phyloP scores from a whole-genome alignment of 495 filamentous ascomycete genomes.

The Hypoxylon rickii region DNA sequence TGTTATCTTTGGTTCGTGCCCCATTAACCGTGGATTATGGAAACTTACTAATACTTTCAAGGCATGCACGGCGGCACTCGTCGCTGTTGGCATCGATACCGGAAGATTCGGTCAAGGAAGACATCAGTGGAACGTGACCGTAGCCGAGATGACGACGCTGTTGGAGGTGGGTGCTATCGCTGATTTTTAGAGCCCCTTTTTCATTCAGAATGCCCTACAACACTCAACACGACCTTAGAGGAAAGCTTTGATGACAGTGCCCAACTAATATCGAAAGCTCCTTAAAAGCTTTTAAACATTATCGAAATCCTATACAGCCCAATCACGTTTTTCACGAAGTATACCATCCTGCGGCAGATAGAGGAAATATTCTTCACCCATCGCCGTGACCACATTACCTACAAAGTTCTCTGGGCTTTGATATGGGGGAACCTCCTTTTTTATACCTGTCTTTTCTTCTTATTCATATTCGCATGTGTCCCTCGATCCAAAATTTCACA shows the following conservation, averaged over 20 bases:
- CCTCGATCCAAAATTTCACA: constrained; percentile 25
- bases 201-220: too few species aligned
- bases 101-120: not conserved
- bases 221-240: too few species aligned
- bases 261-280: too few species aligned
- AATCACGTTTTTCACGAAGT: constrained; percentile 8
- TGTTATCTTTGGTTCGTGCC: not conserved
- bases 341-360: constrained; percentile 15
- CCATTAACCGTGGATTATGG: not conserved
- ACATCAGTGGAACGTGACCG: not conserved
- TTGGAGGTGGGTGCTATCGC: too few species aligned
- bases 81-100: not conserved
- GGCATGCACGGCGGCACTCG: too few species aligned
- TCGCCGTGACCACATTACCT: not conserved
- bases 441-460: constrained; percentile 18
- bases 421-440: constrained; percentile 20
- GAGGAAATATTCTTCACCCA: constrained; percentile 11
- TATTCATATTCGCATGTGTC: constrained; percentile 23
- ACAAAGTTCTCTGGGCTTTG: constrained; percentile 3
- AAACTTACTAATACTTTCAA: not conserved
- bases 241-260: too few species aligned
- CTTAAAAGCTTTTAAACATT: not conserved
- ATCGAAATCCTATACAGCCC: not conserved
- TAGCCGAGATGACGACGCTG: too few species aligned
- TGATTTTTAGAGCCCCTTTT: not conserved